These are phyloP conservation scores for Simplicillium sp. DNA, from an alignment of 2,329 filamentous ascomycete genomes.

Conservation along the genomic window DNA sequence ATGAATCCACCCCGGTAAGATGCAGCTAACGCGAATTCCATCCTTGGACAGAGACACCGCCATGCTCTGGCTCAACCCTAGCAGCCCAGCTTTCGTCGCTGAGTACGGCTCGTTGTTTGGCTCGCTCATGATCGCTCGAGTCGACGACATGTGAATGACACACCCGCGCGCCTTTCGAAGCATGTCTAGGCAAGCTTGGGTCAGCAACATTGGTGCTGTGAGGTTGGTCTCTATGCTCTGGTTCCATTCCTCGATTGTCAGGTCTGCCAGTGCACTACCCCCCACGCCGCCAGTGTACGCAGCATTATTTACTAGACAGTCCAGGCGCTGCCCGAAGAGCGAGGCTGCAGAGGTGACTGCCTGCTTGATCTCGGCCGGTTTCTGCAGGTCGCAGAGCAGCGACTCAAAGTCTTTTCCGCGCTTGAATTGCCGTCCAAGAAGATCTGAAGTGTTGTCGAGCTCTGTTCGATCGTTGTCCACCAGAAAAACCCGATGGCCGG, in stretches of 20 bases:
- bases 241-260: constrained; percentile 27
- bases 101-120: constrained; percentile 38
- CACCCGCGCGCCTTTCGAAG: constrained; percentile 14
- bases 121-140: constrained; percentile 37
- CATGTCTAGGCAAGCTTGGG: constrained; percentile 17
- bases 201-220: constrained; percentile 22
- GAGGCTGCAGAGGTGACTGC: constrained; percentile 17
- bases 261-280: constrained; percentile 15
- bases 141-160: constrained; percentile 39
- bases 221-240: constrained; percentile 25
- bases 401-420: constrained; percentile 12
- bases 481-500: constrained; percentile 28
- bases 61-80: constrained; percentile 39
- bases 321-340: constrained; percentile 24
- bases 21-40: constrained; percentile 35
- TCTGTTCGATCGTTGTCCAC: constrained; percentile 26
- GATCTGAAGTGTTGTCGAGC: constrained; percentile 21
- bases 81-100: constrained; percentile 37
- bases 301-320: constrained; percentile 32
- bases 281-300: constrained; percentile 25
- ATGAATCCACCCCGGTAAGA: constrained; percentile 42
- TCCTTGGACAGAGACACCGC: constrained; percentile 31
- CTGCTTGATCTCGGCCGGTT: constrained; percentile 17
- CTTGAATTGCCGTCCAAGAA: constrained; percentile 10
- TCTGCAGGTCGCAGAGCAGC: constrained; percentile 20